Evolutionary conservation across 2,329 filamentous ascomycete species (phyloP).

Genomic region (Cytospora piceae): DNA sequence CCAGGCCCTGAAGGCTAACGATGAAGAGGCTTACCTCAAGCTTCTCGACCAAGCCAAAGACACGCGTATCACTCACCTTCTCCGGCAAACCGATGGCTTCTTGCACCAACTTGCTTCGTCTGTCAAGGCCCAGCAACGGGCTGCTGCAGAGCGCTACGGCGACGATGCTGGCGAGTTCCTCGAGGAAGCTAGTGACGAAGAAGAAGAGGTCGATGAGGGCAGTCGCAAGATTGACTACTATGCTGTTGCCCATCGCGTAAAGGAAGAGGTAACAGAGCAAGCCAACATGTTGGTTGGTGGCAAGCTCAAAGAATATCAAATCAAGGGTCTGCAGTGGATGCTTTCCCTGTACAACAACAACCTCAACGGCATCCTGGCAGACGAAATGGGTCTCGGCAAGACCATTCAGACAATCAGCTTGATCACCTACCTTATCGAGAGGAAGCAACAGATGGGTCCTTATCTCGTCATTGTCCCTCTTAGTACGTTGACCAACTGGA

Average conservation of each 20-base stretch:
- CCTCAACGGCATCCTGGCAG: conserved; percentile 95
- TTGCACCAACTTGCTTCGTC: conserved; percentile 92
- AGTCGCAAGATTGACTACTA: conserved; percentile 96
- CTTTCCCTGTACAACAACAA: conserved; percentile 99
- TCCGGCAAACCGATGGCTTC: conserved; percentile 97
- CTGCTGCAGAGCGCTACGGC: conserved; percentile 77
- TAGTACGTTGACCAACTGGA: conserved; percentile 98
- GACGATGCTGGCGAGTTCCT: conserved; percentile 54
- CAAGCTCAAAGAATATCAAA: conserved; percentile 92
- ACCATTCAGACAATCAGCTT: conserved; percentile 99
- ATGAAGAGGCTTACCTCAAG: conserved; percentile 98
- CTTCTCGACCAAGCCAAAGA: conserved; percentile 98
- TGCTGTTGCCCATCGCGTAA: conserved; percentile 92
- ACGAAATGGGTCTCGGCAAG: conserved; percentile 99
- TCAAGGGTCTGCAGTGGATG: conserved; percentile 99
- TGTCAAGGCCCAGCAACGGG: conserved; percentile 91
- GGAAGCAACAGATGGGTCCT: conserved; percentile 87
- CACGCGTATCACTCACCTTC: conserved; percentile 95
- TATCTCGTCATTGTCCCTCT: conserved; percentile 96
- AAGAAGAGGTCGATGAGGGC: conserved; percentile 68
- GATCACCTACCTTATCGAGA: conserved; percentile 95
- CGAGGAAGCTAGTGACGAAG: conserved; percentile 51
- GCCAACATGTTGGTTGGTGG: conserved; percentile 88
- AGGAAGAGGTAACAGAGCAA: conserved; percentile 86
- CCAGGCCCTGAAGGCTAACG: conserved; percentile 96